A percentile compares a stretch with the other conserved stretches of the same genome.
phyloP scores from a whole-genome alignment of 495 filamentous ascomycete species.

The Annulohypoxylon nitens region DNA sequence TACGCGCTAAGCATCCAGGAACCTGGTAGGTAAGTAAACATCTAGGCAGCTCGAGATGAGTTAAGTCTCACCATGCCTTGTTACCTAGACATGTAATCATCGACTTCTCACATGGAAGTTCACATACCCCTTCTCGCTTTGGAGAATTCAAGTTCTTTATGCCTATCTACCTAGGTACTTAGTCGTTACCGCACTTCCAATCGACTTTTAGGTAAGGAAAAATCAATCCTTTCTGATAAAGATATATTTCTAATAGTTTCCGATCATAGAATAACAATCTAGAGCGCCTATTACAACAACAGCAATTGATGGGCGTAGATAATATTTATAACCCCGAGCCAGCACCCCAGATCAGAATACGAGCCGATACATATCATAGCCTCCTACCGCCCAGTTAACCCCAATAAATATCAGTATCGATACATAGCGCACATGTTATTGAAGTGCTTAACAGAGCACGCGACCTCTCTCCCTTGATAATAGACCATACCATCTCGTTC shows the following conservation, averaged over 20 bases:
- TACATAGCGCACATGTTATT: conserved; percentile 13
- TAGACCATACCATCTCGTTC: neutral
- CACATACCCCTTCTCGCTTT: neutral
- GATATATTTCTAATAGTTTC: neutral
- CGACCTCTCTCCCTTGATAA: neutral
- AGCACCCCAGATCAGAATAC: neutral
- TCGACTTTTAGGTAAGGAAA: neutral
- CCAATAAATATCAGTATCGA: conserved; percentile 22
- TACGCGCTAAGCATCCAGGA: neutral
- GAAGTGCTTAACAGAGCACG: neutral
- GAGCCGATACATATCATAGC: conserved; percentile 17
- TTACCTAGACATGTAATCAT: neutral
- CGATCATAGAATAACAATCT: neutral
- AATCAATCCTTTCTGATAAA: neutral
- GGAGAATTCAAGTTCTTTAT: too few species aligned
- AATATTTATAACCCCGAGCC: neutral
- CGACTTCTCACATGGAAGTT: neutral
- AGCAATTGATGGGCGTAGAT: neutral
- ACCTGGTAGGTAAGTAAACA: neutral
- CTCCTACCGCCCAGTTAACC: conserved; percentile 8
- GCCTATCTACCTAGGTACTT: too few species aligned
- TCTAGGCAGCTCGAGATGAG: neutral
- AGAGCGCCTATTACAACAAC: neutral
- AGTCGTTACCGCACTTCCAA: neutral
- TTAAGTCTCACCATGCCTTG: neutral